Evolutionary conservation across 805 yeast genomes (phyloP), one percentile per base, ranked within the genome.

Genomic region (Kodamaea kaohsiungensis): DNA sequence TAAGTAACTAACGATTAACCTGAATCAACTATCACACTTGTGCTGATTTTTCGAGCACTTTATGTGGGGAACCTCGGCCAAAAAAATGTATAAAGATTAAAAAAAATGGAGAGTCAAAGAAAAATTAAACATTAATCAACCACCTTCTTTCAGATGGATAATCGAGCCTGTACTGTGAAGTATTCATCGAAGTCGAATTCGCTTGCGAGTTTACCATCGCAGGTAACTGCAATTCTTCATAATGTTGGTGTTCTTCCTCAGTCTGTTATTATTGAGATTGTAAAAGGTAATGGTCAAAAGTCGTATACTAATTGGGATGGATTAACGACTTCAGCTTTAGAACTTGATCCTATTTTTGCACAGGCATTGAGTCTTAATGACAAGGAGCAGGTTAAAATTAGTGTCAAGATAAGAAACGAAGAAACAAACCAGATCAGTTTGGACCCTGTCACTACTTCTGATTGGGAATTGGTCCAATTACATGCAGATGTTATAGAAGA

Each of bases 401-500:
- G 43, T 43, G 56, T 88, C 40, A 75, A 71, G 38, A 64, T 87
- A 51, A 78, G 80, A 53, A 73, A 82, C 12, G 74, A 81, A 39
- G 68, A 67, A 52, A 83, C 91, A 0, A 73, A 77, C 5, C 82
- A 84, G 2, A 85, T 92, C 2, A 85, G 82, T 62, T 77, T 93
- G 45, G 97, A 89, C 62, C 98, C 98, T 0, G 70, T 81, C 16
- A 78, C 89, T 0, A 68, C 85, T 1, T 79, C 87, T 4, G 99
- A 93, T 65, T 93, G 98, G 98, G 98, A 92, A 59, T 73, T 89
- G 25, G 88, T 91, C 2, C 97, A 92, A 64, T 69, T 88, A 2
- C 89, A 93, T 67, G 93, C 96, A 1, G 84, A 80, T 27, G 81
- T 78, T 43, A 79, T 93, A 22, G 98, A 93, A 65, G 82, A 84